Conservation (phyloP, 352 stramenopile genomes). For the Phytophthora megakarya region DNA sequence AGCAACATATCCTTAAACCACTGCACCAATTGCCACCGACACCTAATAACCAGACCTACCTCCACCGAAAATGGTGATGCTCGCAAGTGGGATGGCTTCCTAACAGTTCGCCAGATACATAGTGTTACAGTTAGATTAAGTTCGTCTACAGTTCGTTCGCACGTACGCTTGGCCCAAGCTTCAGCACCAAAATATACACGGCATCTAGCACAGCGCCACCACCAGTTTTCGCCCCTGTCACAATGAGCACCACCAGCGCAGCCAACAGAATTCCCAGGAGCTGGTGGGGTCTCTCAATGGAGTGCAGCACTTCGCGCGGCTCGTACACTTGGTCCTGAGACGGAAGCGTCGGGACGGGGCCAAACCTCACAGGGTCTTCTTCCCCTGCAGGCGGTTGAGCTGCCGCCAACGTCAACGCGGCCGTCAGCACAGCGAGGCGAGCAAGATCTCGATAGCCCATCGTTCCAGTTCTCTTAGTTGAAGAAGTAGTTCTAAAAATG, state of each 20-base stretch:
- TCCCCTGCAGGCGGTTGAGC: conserved; percentile 13
- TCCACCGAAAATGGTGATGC: conserved; percentile 92
- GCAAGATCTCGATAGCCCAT: conserved; percentile 13
- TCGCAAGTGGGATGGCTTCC: conserved; percentile 90
- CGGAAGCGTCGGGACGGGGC: conserved; percentile 26
- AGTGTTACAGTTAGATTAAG: conserved; percentile 4
- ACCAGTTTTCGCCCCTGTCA: conserved; percentile 72
- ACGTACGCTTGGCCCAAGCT: conserved; percentile 79
- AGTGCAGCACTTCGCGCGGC: conserved; percentile 25
- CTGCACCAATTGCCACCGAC: neutral
- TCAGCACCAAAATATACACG: conserved; percentile 93
- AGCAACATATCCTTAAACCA: conserved; percentile 1
- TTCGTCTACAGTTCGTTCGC: neutral
- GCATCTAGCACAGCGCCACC: conserved; percentile 91
- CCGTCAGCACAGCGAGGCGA: conserved; percentile 13
- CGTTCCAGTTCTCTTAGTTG: conserved; percentile 15
- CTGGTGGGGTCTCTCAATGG: conserved; percentile 31
- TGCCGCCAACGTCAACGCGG: conserved; percentile 3
- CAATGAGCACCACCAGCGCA: conserved; percentile 65
- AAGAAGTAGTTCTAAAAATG: conserved; percentile 23
- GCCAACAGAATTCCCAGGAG: conserved; percentile 36
- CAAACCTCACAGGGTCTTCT: conserved; percentile 34
- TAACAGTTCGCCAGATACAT: conserved; percentile 7
- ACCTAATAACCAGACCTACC: conserved; percentile 22
- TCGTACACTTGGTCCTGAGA: conserved; percentile 21